Evolutionary conservation across 2,329 filamentous ascomycete species (phyloP), one percentile per base, ranked within the genome.

Genomic region (Colletotrichum kahawae): DNA sequence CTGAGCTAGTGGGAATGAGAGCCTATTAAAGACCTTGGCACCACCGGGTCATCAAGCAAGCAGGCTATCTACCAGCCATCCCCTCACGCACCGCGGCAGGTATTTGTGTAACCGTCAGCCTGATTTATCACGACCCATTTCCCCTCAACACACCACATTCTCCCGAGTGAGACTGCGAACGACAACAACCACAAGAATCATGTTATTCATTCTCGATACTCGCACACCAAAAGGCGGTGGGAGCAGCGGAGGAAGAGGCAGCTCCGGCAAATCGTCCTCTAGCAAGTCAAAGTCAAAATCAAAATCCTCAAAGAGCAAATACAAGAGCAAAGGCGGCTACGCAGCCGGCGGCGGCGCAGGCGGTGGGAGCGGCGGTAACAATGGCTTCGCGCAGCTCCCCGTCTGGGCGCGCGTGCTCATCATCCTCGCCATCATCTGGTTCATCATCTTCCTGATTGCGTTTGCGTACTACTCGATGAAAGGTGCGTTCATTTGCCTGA

Each of bases 351-450:
- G 69, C 16, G 63, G 63, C 0, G 70, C 56, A 10, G 57, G 66
- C 1, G 66, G 66, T 9, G 54, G 62, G 2, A 24, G 62, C 7
- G 60, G 65, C 7, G 65, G 66, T 2, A 63, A 60, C n/a, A 66
- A 63, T n/a, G 75, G 72, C 57, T 69, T 76, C 63, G 34, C 43
- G 21, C 18, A 7, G 16, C 34, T 77, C 3, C 76, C 76, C 48
- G 33, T 74, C 29, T 77, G 76, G 74, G 76, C 74, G 56, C 76
- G 74, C 14, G 51, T 77, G 13, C 74, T 77, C 70, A 74, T 76
- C 74, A 65, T 77, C 38, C 10, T 77, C 21, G 43, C 63, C 65
- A 68, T 77, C 21, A 48, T 77, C n/a, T 74, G 70, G 70, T 59
- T 67, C 18, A 38, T 72, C 27, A 18, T 77, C 34, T 77, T 75